Evolutionary conservation across 2,329 filamentous ascomycete species (phyloP).

Genomic region (Cladophialophora chaetospira): DNA sequence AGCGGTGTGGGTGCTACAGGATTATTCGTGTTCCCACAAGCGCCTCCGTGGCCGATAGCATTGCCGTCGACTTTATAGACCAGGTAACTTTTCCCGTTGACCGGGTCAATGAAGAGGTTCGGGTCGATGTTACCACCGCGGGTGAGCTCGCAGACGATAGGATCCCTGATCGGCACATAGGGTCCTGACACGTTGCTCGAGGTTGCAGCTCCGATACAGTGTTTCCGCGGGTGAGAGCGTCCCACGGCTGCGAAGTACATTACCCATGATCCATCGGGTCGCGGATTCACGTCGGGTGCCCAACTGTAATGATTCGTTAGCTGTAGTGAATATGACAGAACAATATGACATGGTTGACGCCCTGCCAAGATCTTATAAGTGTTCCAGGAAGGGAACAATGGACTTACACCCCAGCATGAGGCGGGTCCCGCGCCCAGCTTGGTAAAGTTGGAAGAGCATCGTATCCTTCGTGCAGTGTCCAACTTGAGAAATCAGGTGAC

Average conservation of each 20-base stretch:
- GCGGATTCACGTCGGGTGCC: constrained; percentile 59
- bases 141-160: constrained; percentile 53
- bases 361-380: no score
- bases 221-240: constrained; percentile 41
- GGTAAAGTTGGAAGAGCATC: constrained; percentile 55
- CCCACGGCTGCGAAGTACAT: constrained; percentile 60
- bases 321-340: not conserved
- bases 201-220: constrained; percentile 60
- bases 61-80: constrained; percentile 67
- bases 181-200: constrained; percentile 51
- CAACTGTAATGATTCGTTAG: constrained; percentile 38
- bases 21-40: constrained; percentile 33
- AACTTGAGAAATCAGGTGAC: constrained; percentile 49
- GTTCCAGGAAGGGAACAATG: not conserved
- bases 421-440: constrained; percentile 51
- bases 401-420: constrained; percentile 34
- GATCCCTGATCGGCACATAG: constrained; percentile 48
- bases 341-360: not conserved
- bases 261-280: constrained; percentile 52
- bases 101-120: constrained; percentile 55
- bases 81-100: constrained; percentile 55
- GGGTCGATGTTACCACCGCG: constrained; percentile 63
- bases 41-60: constrained; percentile 45
- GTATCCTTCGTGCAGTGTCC: constrained; percentile 50
- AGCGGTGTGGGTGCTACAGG: constrained; percentile 40